Evolutionary conservation across 2,329 filamentous ascomycete species (phyloP), one percentile per base, ranked within the genome.

Genomic region (Penicillium sp.): DNA sequence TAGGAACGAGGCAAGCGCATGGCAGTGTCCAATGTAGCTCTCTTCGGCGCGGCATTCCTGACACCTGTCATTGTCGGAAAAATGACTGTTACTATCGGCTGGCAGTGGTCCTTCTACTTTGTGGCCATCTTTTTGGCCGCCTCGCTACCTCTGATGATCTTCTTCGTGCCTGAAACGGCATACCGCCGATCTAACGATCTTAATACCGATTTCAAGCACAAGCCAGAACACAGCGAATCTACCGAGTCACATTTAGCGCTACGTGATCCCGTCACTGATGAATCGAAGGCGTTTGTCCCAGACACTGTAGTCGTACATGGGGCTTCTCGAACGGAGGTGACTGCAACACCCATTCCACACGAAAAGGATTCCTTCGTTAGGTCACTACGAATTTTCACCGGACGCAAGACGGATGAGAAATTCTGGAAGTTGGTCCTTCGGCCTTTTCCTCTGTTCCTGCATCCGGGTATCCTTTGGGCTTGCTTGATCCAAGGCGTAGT

Each of bases 31-130:
- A 91, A 90, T 70, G 82, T 91, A 33, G 84, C 86, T n/a, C 79
- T 91, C 2, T 91, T 90, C 66, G 89, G 89, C 2, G 88, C 88
- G 17, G 86, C 88, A 1, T 91, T 91, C 73, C 83, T 91, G 67
- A 97, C 94, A 0, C 94, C 94, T 0, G 92, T 97, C n/a, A 80
- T 97, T 26, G 93, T 93, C 1, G 93, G 93, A 38, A 93, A 92
- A 78, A 93, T 97, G 70, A 92, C 92, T 3, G 79, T 86, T 53
- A 82, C 83, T 0, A 83, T 96, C 54, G 88, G 88, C n/a, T 96
- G 92, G 89, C 80, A 86, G 74, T 97, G 92, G 93, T 90, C 89
- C 0, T 97, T 97, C 73, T 92, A 93, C 76, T 85, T 97, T 45
- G 87, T 96, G 15, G 87, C 92, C 62, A 97, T 97, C 68, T 96